Percentiles rank a stretch among this genome's conserved stretches.
Evolutionary conservation across 2,329 filamentous ascomycete species (phyloP).

Genomic region (Aspergillus fumigatiaffinis): DNA sequence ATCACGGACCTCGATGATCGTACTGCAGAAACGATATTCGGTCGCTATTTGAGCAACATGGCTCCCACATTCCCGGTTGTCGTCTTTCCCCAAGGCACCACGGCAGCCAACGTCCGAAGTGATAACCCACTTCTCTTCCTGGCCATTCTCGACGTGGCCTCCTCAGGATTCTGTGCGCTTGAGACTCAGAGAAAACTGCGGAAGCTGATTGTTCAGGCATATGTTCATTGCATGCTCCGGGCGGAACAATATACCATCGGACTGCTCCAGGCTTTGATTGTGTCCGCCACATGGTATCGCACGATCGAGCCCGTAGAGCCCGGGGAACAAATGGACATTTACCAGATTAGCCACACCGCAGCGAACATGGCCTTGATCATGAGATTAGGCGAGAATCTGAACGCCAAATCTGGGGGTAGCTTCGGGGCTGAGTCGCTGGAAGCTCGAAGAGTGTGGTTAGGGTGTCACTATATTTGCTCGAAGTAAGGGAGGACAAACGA

Average conservation of each 20-base stretch:
- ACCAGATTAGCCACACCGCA: slow-evolving; percentile 4
- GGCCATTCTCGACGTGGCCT: neutral
- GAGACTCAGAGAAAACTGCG: neutral
- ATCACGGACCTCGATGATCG: neutral
- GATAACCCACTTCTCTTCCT: neutral
- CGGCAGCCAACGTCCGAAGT: neutral
- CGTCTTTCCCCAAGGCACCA: neutral
- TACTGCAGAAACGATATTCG: neutral
- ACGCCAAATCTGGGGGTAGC: neutral
- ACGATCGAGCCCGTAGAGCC: slow-evolving; percentile 2
- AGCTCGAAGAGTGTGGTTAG: neutral
- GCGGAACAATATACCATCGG: neutral
- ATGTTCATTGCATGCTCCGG: neutral
- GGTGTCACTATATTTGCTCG: slow-evolving; percentile 1
- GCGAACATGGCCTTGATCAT: slow-evolving; percentile 7
- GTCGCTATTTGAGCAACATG: neutral
- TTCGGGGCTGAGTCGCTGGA: neutral
- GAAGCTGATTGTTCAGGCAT: neutral
- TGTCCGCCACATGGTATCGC: slow-evolving; percentile 4
- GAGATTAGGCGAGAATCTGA: slow-evolving; percentile 1
- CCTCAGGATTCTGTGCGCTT: neutral
- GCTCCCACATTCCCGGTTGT: neutral
- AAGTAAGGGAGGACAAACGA: neutral
- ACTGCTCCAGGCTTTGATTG: neutral
- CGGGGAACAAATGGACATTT: slow-evolving; percentile 6